These are phyloP conservation scores for Cubamyces lactineus DNA, from an alignment of 768 basidiomycete genomes.

Conservation along the genomic window DNA sequence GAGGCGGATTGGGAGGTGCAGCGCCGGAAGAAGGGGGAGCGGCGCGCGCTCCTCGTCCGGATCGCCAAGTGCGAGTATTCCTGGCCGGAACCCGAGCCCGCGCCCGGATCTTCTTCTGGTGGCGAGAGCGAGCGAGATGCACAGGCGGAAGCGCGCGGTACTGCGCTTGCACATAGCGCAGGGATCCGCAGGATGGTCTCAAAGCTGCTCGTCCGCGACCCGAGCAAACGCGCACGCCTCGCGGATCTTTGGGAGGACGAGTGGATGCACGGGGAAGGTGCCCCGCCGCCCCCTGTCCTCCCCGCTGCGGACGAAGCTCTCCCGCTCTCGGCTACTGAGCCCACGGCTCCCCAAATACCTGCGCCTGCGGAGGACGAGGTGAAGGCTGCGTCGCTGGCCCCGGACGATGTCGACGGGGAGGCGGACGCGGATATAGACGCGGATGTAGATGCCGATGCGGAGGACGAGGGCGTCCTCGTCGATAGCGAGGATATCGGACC, in stretches of 20 bases:
- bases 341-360: not conserved
- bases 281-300: conserved; percentile 31
- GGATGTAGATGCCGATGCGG: conserved; percentile 27
- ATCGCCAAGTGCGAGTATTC: conserved; percentile 81
- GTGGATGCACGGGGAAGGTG: conserved; percentile 49
- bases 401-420: conserved; percentile 6
- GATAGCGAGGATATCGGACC: conserved; percentile 35
- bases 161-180: conserved; percentile 42
- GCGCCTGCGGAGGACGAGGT: not conserved
- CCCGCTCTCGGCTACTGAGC: conserved; percentile 1
- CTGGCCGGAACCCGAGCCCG: conserved; percentile 54
- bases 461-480: conserved; percentile 35
- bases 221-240: conserved; percentile 62
- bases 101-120: not conserved
- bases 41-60: conserved; percentile 66
- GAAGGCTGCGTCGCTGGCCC: not conserved
- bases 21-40: conserved; percentile 40
- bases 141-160: conserved; percentile 41
- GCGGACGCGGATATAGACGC: conserved; percentile 22
- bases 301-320: conserved; percentile 14
- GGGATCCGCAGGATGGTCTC: conserved; percentile 60
- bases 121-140: conserved; percentile 36
- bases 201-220: conserved; percentile 70
- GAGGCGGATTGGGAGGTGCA: conserved; percentile 32
- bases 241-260: conserved; percentile 60